Evolutionary conservation across 2,329 filamentous ascomycete genomes (phyloP).

Genomic region (Podosphaera xanthii): DNA sequence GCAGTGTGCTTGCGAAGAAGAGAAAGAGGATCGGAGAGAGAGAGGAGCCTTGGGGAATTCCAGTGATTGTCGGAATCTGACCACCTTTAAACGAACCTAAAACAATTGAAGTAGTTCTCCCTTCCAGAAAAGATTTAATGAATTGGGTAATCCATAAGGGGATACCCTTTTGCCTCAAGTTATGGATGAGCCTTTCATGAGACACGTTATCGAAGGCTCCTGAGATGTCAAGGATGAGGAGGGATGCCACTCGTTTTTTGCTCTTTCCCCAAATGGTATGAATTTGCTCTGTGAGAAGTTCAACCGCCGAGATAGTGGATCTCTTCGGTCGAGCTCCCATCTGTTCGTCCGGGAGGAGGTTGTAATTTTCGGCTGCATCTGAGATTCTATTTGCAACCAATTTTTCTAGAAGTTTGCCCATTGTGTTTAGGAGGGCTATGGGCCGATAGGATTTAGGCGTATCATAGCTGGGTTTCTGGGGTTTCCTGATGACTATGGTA

Average conservation of each 20-base stretch:
- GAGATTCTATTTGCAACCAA: no score
- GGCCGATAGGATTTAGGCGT: no score
- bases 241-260: not conserved
- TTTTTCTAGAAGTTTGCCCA: no score
- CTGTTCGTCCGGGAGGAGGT: no score
- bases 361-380: no score
- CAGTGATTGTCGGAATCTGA: not conserved
- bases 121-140: not conserved
- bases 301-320: no score
- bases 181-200: not conserved
- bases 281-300: no score
- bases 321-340: no score
- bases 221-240: not conserved
- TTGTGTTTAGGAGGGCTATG: no score
- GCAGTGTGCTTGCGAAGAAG: not conserved
- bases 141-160: not conserved
- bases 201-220: not conserved
- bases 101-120: not conserved
- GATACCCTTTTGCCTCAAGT: not conserved
- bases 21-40: not conserved
- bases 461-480: no score
- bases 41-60: not conserved
- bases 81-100: not conserved
- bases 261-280: no score
- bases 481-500: no score